Evolutionary conservation across 2,329 filamentous ascomycete genomes (phyloP), one percentile per base, ranked within the genome.

Genomic region (Diplodia sapinea): DNA sequence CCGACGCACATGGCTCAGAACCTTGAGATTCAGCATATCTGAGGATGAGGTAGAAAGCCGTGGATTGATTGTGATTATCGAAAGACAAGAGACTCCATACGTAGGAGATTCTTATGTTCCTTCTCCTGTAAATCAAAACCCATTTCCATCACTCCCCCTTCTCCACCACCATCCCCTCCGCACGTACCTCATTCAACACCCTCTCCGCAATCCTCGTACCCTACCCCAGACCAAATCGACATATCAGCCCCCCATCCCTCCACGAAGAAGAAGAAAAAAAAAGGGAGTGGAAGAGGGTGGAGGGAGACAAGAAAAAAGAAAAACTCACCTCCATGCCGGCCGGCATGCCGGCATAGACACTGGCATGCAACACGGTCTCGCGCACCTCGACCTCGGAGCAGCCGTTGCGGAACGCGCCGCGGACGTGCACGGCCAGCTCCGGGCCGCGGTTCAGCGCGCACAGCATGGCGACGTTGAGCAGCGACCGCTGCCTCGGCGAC

Each of bases 391-490:
- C 51, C 51, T 54, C 20, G 11, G 26, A 84, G 12, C 87, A 78
- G 0, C 88, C 88, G 70, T 90, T 90, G 70, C 85, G 88, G 70
- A 87, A 77, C 1, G 88, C 88, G 26, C 51, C 51, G 4, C 51
- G 51, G 26, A 54, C 51, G 73, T 90, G 88, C 6, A 87, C 82
- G 0, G 81, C 87, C 67, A 90, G 79, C 74, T 90, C 88, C 0
- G 85, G 83, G 6, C 79, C 81, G 6, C 86, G 81, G 72, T 89
- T 89, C 69, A 89, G 80, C 3, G 86, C 86, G 75, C 86, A 86
- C 57, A 90, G 79, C 84, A 90, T 89, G 54, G 84, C 87, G 55
- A 90, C 86, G 74, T 89, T 89, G 65, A 90, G 78, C 66, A 54
- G 51, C 23, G 23, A 31, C 4, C 51, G 51, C 26, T 54, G 51